Evolutionary conservation across 73 alveolate genomes (phyloP).

Genomic region (Tetrahymena borealis): DNA sequence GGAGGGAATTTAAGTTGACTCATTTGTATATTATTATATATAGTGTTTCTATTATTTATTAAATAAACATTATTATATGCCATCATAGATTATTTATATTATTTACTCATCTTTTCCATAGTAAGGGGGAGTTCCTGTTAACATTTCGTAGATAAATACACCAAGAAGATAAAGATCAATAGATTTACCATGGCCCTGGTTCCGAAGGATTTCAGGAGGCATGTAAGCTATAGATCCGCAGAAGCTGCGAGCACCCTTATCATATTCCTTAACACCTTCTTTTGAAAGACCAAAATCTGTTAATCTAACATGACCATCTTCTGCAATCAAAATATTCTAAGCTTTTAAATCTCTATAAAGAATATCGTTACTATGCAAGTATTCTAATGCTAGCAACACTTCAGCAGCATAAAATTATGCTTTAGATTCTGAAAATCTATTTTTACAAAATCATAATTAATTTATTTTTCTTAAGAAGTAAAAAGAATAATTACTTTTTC

Average conservation of each 20-base stretch:
- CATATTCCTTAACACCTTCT: constrained; percentile 59
- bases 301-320: constrained; percentile 80
- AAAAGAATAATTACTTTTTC: constrained; percentile 36
- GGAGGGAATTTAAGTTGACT: neutral
- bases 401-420: constrained; percentile 81
- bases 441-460: neutral
- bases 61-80: neutral
- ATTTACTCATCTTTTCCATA: constrained; percentile 13
- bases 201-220: constrained; percentile 91
- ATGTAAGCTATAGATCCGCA: constrained; percentile 96
- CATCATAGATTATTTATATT: neutral
- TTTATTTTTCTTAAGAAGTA: constrained; percentile 42
- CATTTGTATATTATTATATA: neutral
- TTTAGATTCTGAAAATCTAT: constrained; percentile 64
- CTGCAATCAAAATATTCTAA: constrained; percentile 84
- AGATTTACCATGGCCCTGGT: constrained; percentile 85
- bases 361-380: constrained; percentile 73
- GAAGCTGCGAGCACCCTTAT: constrained; percentile 71
- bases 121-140: constrained; percentile 95
- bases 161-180: constrained; percentile 94
- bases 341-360: constrained; percentile 91
- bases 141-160: constrained; percentile 88
- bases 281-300: constrained; percentile 92
- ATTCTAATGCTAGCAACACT: constrained; percentile 82
- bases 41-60: neutral